These are phyloP conservation scores for Phytopythium boreale DNA, from an alignment of 352 stramenopile genomes.

Conservation along the genomic window DNA sequence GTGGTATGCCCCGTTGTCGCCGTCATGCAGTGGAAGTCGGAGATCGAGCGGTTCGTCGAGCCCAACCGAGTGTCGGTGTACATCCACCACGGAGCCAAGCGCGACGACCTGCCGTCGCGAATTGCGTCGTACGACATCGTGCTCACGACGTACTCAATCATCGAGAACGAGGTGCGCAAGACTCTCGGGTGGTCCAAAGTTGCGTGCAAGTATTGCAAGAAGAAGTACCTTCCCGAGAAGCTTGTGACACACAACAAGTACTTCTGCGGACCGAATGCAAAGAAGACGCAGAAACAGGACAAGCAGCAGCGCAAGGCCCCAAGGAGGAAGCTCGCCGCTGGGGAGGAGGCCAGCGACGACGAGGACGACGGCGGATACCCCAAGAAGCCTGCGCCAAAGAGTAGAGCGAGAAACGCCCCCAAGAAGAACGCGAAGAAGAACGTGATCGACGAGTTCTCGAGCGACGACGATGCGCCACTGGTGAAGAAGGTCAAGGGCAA, in stretches of 20 bases:
- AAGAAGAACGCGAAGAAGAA: conserved; percentile 28
- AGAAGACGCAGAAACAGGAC: conserved; percentile 92
- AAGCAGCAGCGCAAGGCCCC: conserved; percentile 69
- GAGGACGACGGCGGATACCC: conserved; percentile 46
- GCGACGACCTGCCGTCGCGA: conserved; percentile 47
- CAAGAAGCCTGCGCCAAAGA: conserved; percentile 48
- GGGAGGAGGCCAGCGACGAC: conserved; percentile 55
- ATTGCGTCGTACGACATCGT: conserved; percentile 97
- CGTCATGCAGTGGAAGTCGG: conserved; percentile 92
- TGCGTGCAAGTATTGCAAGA: conserved; percentile 95
- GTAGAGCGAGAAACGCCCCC: conserved; percentile 21
- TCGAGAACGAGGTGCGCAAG: conserved; percentile 90
- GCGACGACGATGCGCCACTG: conserved; percentile 22
- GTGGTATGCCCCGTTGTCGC: conserved; percentile 97
- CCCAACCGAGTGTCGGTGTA: conserved; percentile 90
- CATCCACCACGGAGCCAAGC: conserved; percentile 95
- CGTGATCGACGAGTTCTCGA: conserved; percentile 19
- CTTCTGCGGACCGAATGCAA: conserved; percentile 96
- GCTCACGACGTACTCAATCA: conserved; percentile 98
- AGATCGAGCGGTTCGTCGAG: conserved; percentile 93
- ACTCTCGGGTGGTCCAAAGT: conserved; percentile 72
- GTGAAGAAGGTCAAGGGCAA: conserved; percentile 39
- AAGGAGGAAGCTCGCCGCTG: conserved; percentile 53
- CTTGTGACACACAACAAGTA: conserved; percentile 95
- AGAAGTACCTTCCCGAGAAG: conserved; percentile 92